Evolutionary conservation across 2,329 filamentous ascomycete species (phyloP), one percentile per base, ranked within the genome.

Genomic region (Byssochlamys sp.): DNA sequence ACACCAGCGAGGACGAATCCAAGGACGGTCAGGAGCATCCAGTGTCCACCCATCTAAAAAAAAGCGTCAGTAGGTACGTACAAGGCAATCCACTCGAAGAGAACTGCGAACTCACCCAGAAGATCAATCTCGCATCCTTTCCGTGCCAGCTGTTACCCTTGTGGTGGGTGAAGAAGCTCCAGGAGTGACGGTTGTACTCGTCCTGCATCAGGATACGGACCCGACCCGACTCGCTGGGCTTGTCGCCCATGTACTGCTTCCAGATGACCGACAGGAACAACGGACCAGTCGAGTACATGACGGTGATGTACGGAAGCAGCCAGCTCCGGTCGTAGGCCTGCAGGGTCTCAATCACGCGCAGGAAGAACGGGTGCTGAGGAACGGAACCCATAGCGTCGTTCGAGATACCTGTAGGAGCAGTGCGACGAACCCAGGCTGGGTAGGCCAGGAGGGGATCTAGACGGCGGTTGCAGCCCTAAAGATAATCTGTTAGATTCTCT

Each of bases 301-400:
- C 86, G 26, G 86, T 89, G 66, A 89, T 86, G 71, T 91, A 90
- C 14, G 85, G 81, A 60, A 86, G 70, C 45, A 84, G 67, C 87
- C 88, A 91, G 61, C 82, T 82, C 59, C 83, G 80, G 67, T 88
- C 81, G 71, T 89, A 89, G 56, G 79, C 77, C 58, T 83, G 80
- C n/a, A 91, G 76, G 11, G 81, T 78, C 61, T 87, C 80, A 64
- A 90, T 87, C 45, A 87, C 84, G 53, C 80, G 78, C 54, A 85
- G 77, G 77, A 90, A 90, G 76, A 89, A 89, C 0, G 87, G 87
- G 65, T 91, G 89, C 59, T 84, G 80, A 0, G 86, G 84, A 0
- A 88, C 80, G 14, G 87, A 76, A 53, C 87, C 87, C 87, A 91
- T 90, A 48, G 85, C 86, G 66, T 91, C 88, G 75, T 91, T 91